phyloP scores from a whole-genome alignment of 441 rosid species.

The Populus hybrid region DNA sequence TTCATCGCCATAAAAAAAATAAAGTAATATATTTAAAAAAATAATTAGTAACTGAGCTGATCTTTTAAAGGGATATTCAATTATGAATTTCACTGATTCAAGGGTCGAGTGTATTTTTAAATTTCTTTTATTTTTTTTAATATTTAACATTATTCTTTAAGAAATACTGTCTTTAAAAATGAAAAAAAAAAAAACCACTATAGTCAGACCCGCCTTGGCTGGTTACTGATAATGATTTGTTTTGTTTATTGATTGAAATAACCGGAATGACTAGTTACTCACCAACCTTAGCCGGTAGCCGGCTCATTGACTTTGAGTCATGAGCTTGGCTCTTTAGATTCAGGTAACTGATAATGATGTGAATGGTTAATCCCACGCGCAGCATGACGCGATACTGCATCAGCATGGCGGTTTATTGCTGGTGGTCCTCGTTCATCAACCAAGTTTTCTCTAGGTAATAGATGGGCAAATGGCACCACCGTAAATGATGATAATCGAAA shows the following conservation, averaged over 20 bases:
- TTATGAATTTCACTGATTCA: too few relatives aligned
- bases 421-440: neutral
- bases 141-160: too few relatives aligned
- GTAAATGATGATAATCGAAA: too few relatives aligned
- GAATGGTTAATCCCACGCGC: neutral
- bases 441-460: too few relatives aligned
- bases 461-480: too few relatives aligned
- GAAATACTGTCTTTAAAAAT: neutral
- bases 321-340: neutral
- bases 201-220: neutral
- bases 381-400: neutral
- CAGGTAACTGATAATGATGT: neutral
- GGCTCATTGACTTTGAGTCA: conserved; percentile 18
- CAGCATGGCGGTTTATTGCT: neutral
- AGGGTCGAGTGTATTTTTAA: too few relatives aligned
- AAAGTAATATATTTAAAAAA: too few relatives aligned
- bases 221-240: neutral
- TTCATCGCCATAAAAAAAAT: too few relatives aligned
- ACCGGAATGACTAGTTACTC: conserved; percentile 28
- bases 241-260: neutral
- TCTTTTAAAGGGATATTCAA: too few relatives aligned
- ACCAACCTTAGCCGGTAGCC: conserved; percentile 34
- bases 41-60: too few relatives aligned
- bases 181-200: neutral
- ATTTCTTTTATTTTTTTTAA: too few relatives aligned